These are phyloP conservation scores for Gloeophyllum trabeum DNA, from an alignment of 768 basidiomycete genomes.

Conservation along the genomic window DNA sequence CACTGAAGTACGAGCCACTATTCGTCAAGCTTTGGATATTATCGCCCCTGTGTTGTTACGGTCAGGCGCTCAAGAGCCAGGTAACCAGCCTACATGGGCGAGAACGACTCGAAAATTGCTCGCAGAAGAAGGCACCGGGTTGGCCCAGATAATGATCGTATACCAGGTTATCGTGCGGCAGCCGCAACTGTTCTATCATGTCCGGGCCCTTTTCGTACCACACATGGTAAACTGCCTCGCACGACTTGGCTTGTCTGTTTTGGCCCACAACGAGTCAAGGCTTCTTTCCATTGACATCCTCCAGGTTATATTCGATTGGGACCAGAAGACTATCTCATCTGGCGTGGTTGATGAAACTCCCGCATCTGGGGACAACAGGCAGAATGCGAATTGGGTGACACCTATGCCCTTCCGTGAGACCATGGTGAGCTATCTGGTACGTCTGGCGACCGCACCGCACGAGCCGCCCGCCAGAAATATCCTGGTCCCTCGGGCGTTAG, in stretches of 20 bases:
- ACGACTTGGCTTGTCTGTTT: constrained; percentile 73
- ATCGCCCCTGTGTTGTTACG: constrained; percentile 74
- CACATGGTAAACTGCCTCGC: constrained; percentile 86
- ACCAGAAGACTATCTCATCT: constrained; percentile 42
- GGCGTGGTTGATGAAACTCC: neutral
- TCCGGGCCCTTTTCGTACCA: constrained; percentile 85
- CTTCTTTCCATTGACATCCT: constrained; percentile 81
- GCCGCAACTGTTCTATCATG: constrained; percentile 83
- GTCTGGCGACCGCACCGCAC: constrained; percentile 64
- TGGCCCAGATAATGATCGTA: constrained; percentile 62
- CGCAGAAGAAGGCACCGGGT: constrained; percentile 73
- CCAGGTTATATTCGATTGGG: constrained; percentile 92
- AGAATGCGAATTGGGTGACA: constrained; percentile 43
- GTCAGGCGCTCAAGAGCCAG: constrained; percentile 43
- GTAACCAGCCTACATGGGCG: constrained; percentile 68
- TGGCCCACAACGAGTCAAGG: constrained; percentile 71
- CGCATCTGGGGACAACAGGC: constrained; percentile 1
- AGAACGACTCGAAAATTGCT: constrained; percentile 75
- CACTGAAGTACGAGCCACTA: constrained; percentile 64
- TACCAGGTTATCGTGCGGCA: constrained; percentile 92
- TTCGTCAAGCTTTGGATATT: constrained; percentile 80
- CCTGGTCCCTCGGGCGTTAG: constrained; percentile 52
- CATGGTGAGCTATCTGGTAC: constrained; percentile 92
- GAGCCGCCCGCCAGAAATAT: constrained; percentile 33
- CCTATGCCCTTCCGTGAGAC: constrained; percentile 77